These are phyloP conservation scores for Dillenia suffruticosa DNA, from an alignment of 164 flowering plant genomes.

Conservation along the genomic window DNA sequence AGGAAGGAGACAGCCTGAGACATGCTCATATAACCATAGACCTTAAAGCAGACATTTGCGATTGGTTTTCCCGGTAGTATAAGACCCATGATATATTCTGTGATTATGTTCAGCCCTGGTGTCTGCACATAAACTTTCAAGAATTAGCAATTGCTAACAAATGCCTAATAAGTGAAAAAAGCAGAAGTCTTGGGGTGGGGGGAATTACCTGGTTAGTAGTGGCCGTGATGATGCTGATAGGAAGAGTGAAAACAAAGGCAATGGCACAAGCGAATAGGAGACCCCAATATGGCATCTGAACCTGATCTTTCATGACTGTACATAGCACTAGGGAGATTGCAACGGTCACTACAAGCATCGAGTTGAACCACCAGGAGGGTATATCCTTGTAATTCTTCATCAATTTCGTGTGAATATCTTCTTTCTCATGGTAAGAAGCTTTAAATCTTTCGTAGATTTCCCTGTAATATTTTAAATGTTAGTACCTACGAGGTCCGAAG, in stretches of 20 bases:
- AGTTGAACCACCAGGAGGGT: slow-evolving; percentile 55
- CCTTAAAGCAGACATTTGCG: slow-evolving; percentile 20
- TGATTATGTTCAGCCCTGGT: slow-evolving; percentile 25
- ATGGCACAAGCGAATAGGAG: slow-evolving; percentile 43
- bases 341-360: slow-evolving; percentile 29
- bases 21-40: slow-evolving; percentile 19
- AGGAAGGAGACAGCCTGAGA: slow-evolving; percentile 22
- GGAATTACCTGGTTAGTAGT: slow-evolving; percentile 32
- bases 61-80: slow-evolving; percentile 22
- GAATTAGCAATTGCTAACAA: neutral
- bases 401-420: slow-evolving; percentile 43
- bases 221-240: slow-evolving; percentile 54
- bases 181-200: too few relatives aligned
- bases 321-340: slow-evolving; percentile 34
- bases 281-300: slow-evolving; percentile 66
- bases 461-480: slow-evolving; percentile 12
- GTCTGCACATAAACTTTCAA: slow-evolving; percentile 7
- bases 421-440: slow-evolving; percentile 39
- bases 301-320: slow-evolving; percentile 35
- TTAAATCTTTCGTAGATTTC: slow-evolving; percentile 35
- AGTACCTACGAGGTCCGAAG: too few relatives aligned
- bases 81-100: slow-evolving; percentile 23
- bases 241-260: slow-evolving; percentile 50
- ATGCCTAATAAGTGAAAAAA: too few relatives aligned
- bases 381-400: slow-evolving; percentile 48